Percentiles rank a stretch among this genome's conserved stretches.
phyloP scores from a whole-genome alignment of 1,284 basidiomycete genomes.

The Leccinum subfulvum region DNA sequence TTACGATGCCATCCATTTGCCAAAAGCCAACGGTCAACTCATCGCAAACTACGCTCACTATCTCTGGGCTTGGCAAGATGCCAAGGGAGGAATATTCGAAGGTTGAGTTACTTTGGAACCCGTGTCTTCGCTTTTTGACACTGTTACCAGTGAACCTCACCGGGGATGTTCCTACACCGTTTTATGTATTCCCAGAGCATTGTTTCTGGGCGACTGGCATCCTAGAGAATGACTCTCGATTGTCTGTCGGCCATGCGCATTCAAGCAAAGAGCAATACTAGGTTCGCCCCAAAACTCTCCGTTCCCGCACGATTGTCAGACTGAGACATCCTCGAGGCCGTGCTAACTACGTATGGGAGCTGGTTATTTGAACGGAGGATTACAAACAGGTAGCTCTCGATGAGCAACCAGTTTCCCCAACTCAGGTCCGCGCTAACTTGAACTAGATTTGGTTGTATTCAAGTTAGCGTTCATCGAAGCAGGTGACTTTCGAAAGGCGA shows the following conservation, averaged over 20 bases:
- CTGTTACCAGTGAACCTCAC: conserved; percentile 15
- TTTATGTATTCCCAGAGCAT: conserved; percentile 57
- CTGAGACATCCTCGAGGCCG: conserved; percentile 35
- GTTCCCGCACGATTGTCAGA: conserved; percentile 2
- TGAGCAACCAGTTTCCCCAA: conserved; percentile 33
- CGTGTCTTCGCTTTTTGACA: conserved; percentile 13
- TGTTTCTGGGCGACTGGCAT: conserved; percentile 48
- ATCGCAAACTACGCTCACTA: conserved; percentile 30
- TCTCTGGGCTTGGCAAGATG: conserved; percentile 47
- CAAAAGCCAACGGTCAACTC: conserved; percentile 44
- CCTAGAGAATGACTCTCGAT: conserved; percentile 14
- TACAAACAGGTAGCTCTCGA: conserved; percentile 82
- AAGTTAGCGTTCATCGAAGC: conserved; percentile 72
- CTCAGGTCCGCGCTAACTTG: conserved; percentile 5
- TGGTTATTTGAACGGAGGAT: conserved; percentile 83
- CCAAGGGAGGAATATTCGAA: conserved; percentile 48
- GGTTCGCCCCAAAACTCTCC: conserved; percentile 42
- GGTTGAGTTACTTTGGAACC: conserved; percentile 39
- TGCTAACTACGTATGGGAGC: conserved; percentile 85
- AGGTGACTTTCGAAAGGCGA: conserved; percentile 62
- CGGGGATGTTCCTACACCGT: conserved; percentile 24
- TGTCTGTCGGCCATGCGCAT: conserved; percentile 68
- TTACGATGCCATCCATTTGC: conserved; percentile 25
- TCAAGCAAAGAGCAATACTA: conserved; percentile 63
- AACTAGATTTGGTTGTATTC: neutral